Conservation (phyloP, 768 basidiomycete genomes). For the Coprinopsis strossmayeri region DNA sequence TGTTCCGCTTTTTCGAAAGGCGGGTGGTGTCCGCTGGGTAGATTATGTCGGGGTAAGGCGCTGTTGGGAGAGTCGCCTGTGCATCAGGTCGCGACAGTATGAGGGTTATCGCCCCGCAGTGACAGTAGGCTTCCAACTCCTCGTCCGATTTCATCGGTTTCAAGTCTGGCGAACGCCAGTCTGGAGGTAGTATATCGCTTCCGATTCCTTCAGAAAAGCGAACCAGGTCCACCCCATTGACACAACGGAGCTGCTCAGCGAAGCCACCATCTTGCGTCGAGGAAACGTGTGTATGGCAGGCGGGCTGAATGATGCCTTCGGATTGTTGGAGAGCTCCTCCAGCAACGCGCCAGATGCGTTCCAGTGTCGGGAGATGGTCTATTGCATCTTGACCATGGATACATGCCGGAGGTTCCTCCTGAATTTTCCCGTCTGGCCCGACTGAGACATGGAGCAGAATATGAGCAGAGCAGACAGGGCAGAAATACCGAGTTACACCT, state of each 20-base stretch:
- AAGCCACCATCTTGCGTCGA: slow-evolving; percentile 28
- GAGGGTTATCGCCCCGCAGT: slow-evolving; percentile 21
- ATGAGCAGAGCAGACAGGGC: slow-evolving; percentile 22
- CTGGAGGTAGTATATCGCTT: slow-evolving; percentile 13
- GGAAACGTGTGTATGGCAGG: slow-evolving; percentile 20
- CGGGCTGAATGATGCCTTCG: slow-evolving; percentile 19
- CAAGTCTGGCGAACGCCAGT: slow-evolving; percentile 15
- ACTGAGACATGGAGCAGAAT: slow-evolving; percentile 12
- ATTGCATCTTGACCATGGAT: neutral
- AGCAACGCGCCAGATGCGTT: slow-evolving; percentile 19
- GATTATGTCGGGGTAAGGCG: slow-evolving; percentile 23
- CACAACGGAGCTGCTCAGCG: slow-evolving; percentile 18
- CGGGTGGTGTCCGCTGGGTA: slow-evolving; percentile 17
- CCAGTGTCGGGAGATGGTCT: neutral
- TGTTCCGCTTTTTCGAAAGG: slow-evolving; percentile 17
- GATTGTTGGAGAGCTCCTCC: slow-evolving; percentile 20
- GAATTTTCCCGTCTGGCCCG: neutral
- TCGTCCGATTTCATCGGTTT: neutral
- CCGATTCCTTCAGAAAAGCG: slow-evolving; percentile 16
- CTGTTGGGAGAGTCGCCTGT: slow-evolving; percentile 12
- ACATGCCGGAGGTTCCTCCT: neutral
- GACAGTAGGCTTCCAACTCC: slow-evolving; percentile 20
- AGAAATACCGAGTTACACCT: slow-evolving; percentile 22
- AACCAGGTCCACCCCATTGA: slow-evolving; percentile 13
- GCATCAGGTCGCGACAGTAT: slow-evolving; percentile 19